A percentile compares a stretch with the other conserved stretches of the same genome.
Conservation (phyloP, 345 rosid genomes). For the Lagerstroemia speciosa region DNA sequence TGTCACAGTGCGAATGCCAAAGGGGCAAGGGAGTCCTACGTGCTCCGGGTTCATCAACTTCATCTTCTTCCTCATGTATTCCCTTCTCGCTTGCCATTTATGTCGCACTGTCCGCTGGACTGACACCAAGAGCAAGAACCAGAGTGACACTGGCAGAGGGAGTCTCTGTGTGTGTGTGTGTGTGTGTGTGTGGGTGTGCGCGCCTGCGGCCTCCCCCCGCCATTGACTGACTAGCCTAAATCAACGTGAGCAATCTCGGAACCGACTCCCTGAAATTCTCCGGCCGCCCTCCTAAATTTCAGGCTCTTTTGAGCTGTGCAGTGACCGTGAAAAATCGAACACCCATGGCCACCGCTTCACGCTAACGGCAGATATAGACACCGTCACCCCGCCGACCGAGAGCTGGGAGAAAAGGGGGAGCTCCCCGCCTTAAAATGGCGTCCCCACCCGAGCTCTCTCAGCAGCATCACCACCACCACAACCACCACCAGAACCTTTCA, state of each 20-base stretch:
- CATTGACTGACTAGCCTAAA: not conserved
- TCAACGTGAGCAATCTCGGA: too few species aligned
- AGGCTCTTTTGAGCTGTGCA: too few species aligned
- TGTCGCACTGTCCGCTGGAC: not conserved
- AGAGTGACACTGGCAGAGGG: not conserved
- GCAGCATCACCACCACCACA: slow-evolving; percentile 13
- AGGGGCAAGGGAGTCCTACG: too few species aligned
- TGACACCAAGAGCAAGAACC: not conserved
- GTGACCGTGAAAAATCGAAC: too few species aligned
- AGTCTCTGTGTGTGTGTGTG: not conserved
- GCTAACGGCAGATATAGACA: slow-evolving; percentile 4
- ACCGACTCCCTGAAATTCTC: too few species aligned
- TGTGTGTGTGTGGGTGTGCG: not conserved
- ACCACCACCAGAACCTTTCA: too few species aligned
- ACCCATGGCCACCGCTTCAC: not conserved
- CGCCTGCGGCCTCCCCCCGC: too few species aligned
- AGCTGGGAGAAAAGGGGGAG: not conserved
- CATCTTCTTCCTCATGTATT: slow-evolving; percentile 1
- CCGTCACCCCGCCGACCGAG: not conserved
- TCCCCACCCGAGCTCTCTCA: slow-evolving; percentile 20
- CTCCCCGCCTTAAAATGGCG: slow-evolving; percentile 14
- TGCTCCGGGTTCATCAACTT: not conserved
- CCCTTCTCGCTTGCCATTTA: not conserved
- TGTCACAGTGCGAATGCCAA: too few species aligned
- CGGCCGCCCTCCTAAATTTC: not conserved